Evolutionary conservation across 768 basidiomycete species (phyloP).

Genomic region (Termitomyces sp.): DNA sequence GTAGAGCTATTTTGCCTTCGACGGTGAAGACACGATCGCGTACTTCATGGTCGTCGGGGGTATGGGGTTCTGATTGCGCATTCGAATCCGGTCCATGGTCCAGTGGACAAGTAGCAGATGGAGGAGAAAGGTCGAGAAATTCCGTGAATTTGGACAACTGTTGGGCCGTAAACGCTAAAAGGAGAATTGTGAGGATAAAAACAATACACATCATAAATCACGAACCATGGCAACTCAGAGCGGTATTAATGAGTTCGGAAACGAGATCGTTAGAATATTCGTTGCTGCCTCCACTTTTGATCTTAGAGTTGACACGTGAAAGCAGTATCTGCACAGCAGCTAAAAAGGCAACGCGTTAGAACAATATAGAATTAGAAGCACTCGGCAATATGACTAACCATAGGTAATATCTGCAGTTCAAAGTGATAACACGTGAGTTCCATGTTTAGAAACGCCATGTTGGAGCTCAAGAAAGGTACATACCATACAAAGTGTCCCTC

Average conservation of each 20-base stretch:
- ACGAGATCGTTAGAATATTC: slow-evolving; percentile 35
- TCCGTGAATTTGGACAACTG: slow-evolving; percentile 46
- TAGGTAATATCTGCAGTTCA: slow-evolving; percentile 31
- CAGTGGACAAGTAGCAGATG: not conserved
- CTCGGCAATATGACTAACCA: slow-evolving; percentile 16
- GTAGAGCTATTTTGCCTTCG: slow-evolving; percentile 3
- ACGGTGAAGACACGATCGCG: slow-evolving; percentile 8
- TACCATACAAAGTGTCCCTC: slow-evolving; percentile 66
- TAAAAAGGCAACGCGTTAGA: slow-evolving; percentile 13
- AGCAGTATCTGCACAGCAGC: slow-evolving; percentile 58
- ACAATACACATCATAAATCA: not conserved
- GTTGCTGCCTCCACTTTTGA: slow-evolving; percentile 26
- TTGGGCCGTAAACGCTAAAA: slow-evolving; percentile 56
- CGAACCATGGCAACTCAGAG: slow-evolving; percentile 55
- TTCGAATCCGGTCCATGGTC: slow-evolving; percentile 14
- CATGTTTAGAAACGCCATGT: not conserved
- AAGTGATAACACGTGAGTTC: slow-evolving; percentile 1
- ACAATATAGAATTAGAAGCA: not conserved
- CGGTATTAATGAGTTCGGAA: slow-evolving; percentile 40
- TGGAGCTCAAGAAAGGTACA: slow-evolving; percentile 17
- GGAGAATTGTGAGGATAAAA: slow-evolving; percentile 1
- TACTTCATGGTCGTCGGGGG: slow-evolving; percentile 17
- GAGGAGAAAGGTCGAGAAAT: slow-evolving; percentile 28
- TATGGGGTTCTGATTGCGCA: slow-evolving; percentile 18
- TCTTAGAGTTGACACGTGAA: slow-evolving; percentile 32